A percentile compares a stretch with the other conserved stretches of the same genome.
Evolutionary conservation across 1,139 yeast species (phyloP).

Genomic region (Taiozyma onychis): DNA sequence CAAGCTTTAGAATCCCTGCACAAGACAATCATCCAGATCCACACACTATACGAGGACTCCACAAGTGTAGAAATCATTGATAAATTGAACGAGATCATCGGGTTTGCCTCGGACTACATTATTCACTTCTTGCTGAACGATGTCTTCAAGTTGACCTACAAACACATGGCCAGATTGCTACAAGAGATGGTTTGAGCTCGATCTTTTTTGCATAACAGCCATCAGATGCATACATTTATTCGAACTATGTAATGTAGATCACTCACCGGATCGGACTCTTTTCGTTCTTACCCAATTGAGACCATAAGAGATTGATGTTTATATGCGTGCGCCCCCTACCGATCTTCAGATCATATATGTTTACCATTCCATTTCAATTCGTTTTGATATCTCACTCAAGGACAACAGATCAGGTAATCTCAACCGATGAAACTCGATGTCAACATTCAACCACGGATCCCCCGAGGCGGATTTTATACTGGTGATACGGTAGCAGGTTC

Average conservation of each 20-base stretch:
- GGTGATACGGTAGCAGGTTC: background rate
- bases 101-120: conserved; percentile 8
- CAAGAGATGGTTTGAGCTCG: background rate
- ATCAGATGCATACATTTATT: background rate
- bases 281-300: too few relatives aligned
- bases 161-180: conserved; percentile 1
- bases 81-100: conserved; percentile 5
- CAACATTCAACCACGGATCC: background rate
- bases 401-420: background rate
- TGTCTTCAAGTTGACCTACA: conserved; percentile 1
- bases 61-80: conserved; percentile 1
- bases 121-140: conserved; percentile 7
- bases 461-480: background rate
- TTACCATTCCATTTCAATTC: background rate
- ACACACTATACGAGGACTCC: conserved; percentile 1
- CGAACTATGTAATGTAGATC: background rate
- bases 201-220: background rate
- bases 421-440: background rate
- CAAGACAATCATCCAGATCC: conserved; percentile 5
- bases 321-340: background rate
- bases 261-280: background rate
- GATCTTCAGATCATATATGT: background rate
- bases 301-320: background rate
- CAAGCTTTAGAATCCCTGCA: conserved; percentile 6
- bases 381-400: background rate